Conservation (phyloP, 192 early-diverging fungal genomes). For the Backusella psychrophila region DNA sequence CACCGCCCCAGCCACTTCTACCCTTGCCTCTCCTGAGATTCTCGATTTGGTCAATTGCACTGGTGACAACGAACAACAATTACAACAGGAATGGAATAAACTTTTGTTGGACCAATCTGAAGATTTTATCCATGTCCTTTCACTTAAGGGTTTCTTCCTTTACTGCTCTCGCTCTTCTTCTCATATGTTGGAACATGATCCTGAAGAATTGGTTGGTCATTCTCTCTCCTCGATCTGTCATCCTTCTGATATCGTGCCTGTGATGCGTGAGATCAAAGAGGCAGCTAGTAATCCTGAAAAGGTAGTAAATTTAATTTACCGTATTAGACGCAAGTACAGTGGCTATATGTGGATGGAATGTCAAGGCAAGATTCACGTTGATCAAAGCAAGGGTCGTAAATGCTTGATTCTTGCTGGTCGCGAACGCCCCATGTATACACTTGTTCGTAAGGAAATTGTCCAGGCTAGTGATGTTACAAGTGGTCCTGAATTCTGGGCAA, state of each 20-base stretch:
- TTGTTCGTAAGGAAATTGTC: conserved; percentile 24
- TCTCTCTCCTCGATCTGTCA: conserved; percentile 59
- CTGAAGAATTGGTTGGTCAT: conserved; percentile 54
- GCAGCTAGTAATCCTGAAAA: conserved; percentile 31
- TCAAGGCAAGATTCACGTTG: conserved; percentile 59
- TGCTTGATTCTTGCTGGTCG: conserved; percentile 63
- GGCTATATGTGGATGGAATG: conserved; percentile 67
- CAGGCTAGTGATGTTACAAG: conserved; percentile 4
- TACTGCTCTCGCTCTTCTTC: conserved; percentile 49
- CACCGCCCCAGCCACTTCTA: conserved; percentile 16
- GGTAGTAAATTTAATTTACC: conserved; percentile 55
- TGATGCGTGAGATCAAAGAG: conserved; percentile 62
- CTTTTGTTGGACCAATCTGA: conserved; percentile 49
- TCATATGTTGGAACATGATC: conserved; percentile 50
- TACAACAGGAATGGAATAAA: conserved; percentile 37
- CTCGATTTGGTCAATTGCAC: conserved; percentile 35
- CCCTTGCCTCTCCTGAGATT: conserved; percentile 29
- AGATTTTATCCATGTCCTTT: conserved; percentile 66
- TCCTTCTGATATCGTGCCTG: conserved; percentile 61
- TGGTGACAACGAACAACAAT: conserved; percentile 26
- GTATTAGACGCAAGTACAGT: conserved; percentile 49
- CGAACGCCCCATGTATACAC: conserved; percentile 40
- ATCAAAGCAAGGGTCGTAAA: conserved; percentile 62
- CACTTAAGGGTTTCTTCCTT: conserved; percentile 67
- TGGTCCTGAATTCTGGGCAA: conserved; percentile 55